Percentiles rank a stretch among this genome's conserved stretches.
phyloP scores from a whole-genome alignment of 192 early-diverging fungal species.

The Umbelopsis sp. region DNA sequence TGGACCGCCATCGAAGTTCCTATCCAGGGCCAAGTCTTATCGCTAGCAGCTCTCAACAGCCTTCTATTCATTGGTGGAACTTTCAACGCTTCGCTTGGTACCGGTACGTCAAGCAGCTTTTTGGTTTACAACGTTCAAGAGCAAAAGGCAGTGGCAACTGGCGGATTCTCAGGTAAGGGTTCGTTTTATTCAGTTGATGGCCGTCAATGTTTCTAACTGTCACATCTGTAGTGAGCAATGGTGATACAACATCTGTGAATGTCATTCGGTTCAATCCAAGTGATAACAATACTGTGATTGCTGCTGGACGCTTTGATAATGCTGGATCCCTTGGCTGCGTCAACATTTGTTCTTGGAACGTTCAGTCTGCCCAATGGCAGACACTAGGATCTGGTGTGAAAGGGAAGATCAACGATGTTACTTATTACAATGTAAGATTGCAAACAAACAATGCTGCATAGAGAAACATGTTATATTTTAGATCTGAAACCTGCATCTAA shows the following conservation, averaged over 20 bases:
- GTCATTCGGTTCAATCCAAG: neutral
- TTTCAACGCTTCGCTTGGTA: conserved; percentile 34
- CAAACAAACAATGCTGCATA: no score
- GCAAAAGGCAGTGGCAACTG: conserved; percentile 13
- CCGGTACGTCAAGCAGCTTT: conserved; percentile 37
- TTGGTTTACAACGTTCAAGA: conserved; percentile 51
- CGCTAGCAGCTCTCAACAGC: conserved; percentile 47
- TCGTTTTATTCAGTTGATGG: neutral
- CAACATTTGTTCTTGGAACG: conserved; percentile 31
- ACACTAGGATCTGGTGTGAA: conserved; percentile 17
- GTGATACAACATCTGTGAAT: conserved; percentile 20
- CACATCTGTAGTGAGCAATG: conserved; percentile 3
- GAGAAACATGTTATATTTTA: neutral
- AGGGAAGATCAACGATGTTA: conserved; percentile 37
- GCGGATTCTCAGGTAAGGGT: conserved; percentile 25
- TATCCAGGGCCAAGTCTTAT: conserved; percentile 51
- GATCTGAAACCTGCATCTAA: neutral
- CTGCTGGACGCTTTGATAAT: conserved; percentile 57
- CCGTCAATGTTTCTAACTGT: neutral
- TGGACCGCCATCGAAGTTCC: conserved; percentile 41
- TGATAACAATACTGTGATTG: conserved; percentile 37
- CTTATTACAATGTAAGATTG: conserved; percentile 31
- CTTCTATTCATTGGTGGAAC: conserved; percentile 59
- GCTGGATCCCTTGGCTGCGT: conserved; percentile 38
- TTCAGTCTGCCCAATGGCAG: conserved; percentile 29